Conservation (phyloP, 148 eudicot species). For the Talinum fruticosum region DNA sequence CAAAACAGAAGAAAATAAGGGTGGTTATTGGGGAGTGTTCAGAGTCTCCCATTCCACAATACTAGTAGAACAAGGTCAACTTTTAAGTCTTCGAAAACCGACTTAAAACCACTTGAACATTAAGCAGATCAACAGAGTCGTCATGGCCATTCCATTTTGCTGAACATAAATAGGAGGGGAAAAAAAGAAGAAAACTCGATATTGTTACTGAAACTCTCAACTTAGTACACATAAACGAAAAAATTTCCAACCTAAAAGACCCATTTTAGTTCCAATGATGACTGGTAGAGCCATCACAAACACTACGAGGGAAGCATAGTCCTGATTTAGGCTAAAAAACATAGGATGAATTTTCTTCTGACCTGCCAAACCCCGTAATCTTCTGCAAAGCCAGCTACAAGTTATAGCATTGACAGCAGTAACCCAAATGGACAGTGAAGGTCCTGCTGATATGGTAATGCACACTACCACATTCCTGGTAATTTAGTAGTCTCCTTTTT, state of each 20-base stretch:
- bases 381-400: background rate
- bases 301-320: background rate
- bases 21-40: too few species aligned
- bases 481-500: background rate
- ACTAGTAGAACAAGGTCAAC: too few species aligned
- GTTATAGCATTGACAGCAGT: background rate
- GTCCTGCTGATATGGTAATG: background rate
- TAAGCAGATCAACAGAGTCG: too few species aligned
- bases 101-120: too few species aligned
- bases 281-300: background rate
- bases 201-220: background rate
- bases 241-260: background rate
- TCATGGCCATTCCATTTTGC: too few species aligned
- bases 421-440: background rate
- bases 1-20: too few species aligned
- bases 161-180: background rate
- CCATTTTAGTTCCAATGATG: background rate
- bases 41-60: too few species aligned
- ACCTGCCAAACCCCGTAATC: background rate
- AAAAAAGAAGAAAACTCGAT: background rate
- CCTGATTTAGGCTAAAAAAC: background rate
- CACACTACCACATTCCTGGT: background rate
- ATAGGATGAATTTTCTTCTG: background rate
- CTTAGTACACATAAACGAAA: background rate
- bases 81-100: too few species aligned